phyloP scores from a whole-genome alignment of 2,329 filamentous ascomycete species.

The Epichloe baconii region DNA sequence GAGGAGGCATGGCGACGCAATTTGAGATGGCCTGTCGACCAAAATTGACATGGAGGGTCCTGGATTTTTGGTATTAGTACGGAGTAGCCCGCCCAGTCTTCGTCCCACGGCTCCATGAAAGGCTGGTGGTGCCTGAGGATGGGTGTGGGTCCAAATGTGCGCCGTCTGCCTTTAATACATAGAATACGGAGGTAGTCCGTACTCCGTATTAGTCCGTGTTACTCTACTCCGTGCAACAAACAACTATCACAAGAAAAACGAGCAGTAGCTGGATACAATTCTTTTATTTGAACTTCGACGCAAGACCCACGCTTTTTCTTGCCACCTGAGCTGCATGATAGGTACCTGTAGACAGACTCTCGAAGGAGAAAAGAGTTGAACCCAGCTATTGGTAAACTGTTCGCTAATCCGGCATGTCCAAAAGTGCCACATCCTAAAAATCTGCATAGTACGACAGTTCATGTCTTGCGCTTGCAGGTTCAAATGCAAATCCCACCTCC shows the following conservation, averaged over 20 bases:
- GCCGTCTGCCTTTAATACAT: neutral
- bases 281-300: no score
- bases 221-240: neutral
- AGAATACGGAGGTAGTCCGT: neutral
- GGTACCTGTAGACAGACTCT: neutral
- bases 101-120: neutral
- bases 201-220: neutral
- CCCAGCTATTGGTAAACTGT: slow-evolving; percentile 7
- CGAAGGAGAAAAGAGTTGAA: neutral
- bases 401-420: slow-evolving; percentile 10
- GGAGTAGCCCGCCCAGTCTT: no score
- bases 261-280: no score
- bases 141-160: neutral
- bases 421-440: slow-evolving; percentile 2
- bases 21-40: slow-evolving; percentile 3
- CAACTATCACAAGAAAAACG: no score
- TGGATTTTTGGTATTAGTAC: slow-evolving; percentile 1
- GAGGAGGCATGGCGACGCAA: slow-evolving; percentile 20
- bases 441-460: slow-evolving; percentile 4
- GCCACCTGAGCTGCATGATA: no score
- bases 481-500: slow-evolving; percentile 10
- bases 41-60: neutral
- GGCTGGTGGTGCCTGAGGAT: neutral
- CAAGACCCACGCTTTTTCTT: no score
- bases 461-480: slow-evolving; percentile 8